phyloP scores from a whole-genome alignment of 139 green algal genomes.

The Micractinium sp. region DNA sequence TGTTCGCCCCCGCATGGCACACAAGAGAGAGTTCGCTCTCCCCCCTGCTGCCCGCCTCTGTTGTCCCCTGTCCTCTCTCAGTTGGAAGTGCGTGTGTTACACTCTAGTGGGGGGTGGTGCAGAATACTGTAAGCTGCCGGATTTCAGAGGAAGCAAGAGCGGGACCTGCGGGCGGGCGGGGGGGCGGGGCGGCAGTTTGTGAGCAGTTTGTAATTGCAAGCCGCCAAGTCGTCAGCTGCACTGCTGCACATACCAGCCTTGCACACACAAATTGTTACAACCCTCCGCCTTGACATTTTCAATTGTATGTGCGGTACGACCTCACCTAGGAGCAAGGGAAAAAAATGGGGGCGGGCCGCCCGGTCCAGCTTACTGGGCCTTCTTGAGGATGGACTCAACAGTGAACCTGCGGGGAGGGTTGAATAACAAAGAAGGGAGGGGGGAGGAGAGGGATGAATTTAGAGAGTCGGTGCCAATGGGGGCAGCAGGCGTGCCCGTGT shows the following conservation, averaged over 20 bases:
- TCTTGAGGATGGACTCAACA: not conserved
- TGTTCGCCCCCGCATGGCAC: no score
- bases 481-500: no score
- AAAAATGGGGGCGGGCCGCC: not conserved
- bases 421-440: no score
- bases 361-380: not conserved
- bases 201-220: not conserved
- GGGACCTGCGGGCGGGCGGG: not conserved
- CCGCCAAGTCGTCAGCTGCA: no score
- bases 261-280: not conserved
- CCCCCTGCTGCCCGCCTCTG: not conserved
- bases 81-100: not conserved
- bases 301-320: no score
- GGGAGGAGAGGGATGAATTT: no score
- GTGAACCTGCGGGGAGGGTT: no score
- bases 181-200: not conserved
- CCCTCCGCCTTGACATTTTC: no score
- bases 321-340: conserved; percentile 11
- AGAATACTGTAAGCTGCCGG: not conserved
- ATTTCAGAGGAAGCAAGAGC: not conserved
- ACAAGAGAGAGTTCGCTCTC: no score
- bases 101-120: not conserved
- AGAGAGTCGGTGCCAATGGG: no score
- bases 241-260: not conserved
- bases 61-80: not conserved